Evolutionary conservation across 1,284 basidiomycete species (phyloP).

Genomic region (Rhodotorula sp.): DNA sequence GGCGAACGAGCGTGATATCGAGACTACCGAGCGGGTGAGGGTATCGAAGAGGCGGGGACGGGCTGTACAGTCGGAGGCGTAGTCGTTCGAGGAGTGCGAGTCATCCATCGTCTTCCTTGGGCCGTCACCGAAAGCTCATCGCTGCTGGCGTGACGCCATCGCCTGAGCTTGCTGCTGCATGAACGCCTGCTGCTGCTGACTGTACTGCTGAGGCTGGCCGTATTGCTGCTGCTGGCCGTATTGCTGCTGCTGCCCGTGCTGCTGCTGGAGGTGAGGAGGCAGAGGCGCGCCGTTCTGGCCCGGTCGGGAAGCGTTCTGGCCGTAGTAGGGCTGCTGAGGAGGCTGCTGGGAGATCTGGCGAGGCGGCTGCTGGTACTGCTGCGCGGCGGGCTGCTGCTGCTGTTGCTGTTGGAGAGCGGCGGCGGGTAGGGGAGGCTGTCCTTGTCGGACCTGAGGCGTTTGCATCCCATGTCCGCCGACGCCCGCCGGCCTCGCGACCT

Average conservation of each 20-base stretch:
- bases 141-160: slow-evolving; percentile 3
- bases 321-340: slow-evolving; percentile 8
- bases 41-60: too few relatives aligned
- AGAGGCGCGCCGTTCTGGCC: slow-evolving; percentile 3
- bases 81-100: too few relatives aligned
- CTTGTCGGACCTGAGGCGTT: slow-evolving; percentile 21
- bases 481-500: slow-evolving; percentile 13
- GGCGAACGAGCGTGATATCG: too few relatives aligned
- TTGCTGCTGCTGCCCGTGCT: not conserved
- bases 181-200: slow-evolving; percentile 18
- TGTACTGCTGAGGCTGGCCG: slow-evolving; percentile 29
- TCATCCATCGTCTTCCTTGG: too few relatives aligned
- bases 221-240: slow-evolving; percentile 5
- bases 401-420: slow-evolving; percentile 2
- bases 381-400: not conserved
- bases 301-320: slow-evolving; percentile 6
- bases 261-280: not conserved
- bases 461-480: slow-evolving; percentile 35
- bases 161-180: slow-evolving; percentile 10
- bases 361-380: slow-evolving; percentile 17
- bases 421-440: slow-evolving; percentile 2
- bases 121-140: not conserved
- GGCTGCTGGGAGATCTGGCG: not conserved
- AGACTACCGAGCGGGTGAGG: too few relatives aligned
- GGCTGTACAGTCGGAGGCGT: too few relatives aligned